phyloP scores from a whole-genome alignment of 441 rosid species.

The Adansonia gregorii region DNA sequence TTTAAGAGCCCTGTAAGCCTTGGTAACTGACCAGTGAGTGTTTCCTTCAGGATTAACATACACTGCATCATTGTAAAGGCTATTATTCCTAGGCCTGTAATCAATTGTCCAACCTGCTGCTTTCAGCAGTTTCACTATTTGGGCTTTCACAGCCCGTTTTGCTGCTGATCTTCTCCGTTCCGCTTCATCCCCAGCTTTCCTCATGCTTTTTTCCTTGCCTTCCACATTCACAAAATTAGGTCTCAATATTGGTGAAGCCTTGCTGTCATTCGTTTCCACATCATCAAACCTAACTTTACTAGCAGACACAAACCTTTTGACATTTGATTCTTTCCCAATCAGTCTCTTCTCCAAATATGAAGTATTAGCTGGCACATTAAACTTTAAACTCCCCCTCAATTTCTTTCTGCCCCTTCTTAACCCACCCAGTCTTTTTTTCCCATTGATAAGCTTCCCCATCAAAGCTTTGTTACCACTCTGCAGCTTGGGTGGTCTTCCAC shows the following conservation, averaged over 20 bases:
- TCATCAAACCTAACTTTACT: conserved; percentile 20
- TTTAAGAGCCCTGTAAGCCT: conserved; percentile 78
- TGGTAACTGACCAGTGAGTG: conserved; percentile 96
- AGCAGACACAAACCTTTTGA: conserved; percentile 15
- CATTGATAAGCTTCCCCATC: neutral
- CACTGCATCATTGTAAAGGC: conserved; percentile 71
- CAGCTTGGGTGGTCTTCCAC: conserved; percentile 27
- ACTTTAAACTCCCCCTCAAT: conserved; percentile 14
- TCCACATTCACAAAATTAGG: conserved; percentile 23
- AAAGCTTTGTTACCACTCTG: neutral
- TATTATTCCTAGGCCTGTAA: conserved; percentile 72
- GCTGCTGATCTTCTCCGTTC: conserved; percentile 38
- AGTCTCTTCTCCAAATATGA: conserved; percentile 27
- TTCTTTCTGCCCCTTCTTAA: conserved; percentile 19
- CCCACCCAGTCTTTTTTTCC: conserved; percentile 21
- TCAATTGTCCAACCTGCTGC: conserved; percentile 92
- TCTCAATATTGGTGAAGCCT: conserved; percentile 21
- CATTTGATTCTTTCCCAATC: conserved; percentile 25
- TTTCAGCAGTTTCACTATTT: conserved; percentile 64
- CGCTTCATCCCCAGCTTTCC: conserved; percentile 35
- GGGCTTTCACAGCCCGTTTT: conserved; percentile 69
- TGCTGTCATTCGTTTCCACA: conserved; percentile 16
- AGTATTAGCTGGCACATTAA: conserved; percentile 22
- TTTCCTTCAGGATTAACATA: conserved; percentile 91
- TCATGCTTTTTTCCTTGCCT: conserved; percentile 25